phyloP scores from a whole-genome alignment of 129 eudicot species.

The Erigeron canadensis region DNA sequence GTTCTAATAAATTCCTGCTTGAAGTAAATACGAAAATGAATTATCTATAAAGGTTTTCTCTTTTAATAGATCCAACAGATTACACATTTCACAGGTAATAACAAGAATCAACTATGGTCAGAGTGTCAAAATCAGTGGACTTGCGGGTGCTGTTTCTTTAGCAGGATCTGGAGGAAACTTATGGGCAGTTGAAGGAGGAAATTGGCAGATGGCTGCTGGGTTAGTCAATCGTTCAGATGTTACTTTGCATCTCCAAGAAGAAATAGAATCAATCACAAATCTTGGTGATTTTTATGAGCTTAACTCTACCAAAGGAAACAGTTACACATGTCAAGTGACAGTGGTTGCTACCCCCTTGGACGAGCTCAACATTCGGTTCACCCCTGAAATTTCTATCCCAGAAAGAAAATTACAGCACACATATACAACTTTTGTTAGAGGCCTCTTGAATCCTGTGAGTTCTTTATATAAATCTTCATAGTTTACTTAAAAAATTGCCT shows the following conservation, averaged over 20 bases:
- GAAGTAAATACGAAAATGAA: too few relatives aligned
- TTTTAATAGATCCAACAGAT: slow-evolving; percentile 8
- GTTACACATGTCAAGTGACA: slow-evolving; percentile 67
- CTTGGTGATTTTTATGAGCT: slow-evolving; percentile 61
- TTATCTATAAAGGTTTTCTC: not conserved
- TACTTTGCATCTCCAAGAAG: slow-evolving; percentile 73
- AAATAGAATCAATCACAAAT: slow-evolving; percentile 63
- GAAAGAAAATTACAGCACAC: slow-evolving; percentile 88
- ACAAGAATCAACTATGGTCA: slow-evolving; percentile 94
- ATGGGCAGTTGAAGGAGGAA: slow-evolving; percentile 89
- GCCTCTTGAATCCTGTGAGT: slow-evolving; percentile 84
- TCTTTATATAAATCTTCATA: slow-evolving; percentile 5
- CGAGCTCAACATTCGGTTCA: slow-evolving; percentile 59
- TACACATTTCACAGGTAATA: slow-evolving; percentile 61
- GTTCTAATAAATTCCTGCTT: too few relatives aligned
- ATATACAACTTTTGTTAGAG: slow-evolving; percentile 81
- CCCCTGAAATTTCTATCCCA: slow-evolving; percentile 65
- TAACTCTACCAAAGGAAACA: slow-evolving; percentile 66
- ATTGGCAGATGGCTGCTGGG: slow-evolving; percentile 97
- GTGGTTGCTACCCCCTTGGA: slow-evolving; percentile 93
- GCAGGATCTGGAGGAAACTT: slow-evolving; percentile 91
- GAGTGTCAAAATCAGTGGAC: slow-evolving; percentile 82
- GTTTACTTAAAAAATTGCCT: slow-evolving; percentile 6
- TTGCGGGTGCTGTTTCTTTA: slow-evolving; percentile 94
- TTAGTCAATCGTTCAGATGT: slow-evolving; percentile 77